Evolutionary conservation across 495 filamentous ascomycete genomes (phyloP).

Genomic region (Penicillium nucicola): DNA sequence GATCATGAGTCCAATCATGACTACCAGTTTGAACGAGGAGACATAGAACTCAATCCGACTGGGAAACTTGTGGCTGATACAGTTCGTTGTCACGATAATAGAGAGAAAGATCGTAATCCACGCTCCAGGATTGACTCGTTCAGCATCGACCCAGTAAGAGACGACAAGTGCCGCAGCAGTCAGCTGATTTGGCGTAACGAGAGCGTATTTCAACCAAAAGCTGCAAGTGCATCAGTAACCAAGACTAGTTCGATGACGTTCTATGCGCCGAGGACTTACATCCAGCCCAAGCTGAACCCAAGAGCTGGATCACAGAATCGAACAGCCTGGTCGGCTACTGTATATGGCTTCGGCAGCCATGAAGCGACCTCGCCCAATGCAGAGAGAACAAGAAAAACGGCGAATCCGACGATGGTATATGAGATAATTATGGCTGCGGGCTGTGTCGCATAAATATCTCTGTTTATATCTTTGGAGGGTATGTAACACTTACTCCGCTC

Average conservation of each 20-base stretch:
- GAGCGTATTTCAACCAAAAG: constrained; percentile 63
- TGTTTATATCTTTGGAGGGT: not conserved
- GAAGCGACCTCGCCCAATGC: constrained; percentile 64
- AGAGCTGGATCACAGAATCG: constrained; percentile 61
- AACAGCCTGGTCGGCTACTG: constrained; percentile 58
- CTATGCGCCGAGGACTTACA: constrained; percentile 20
- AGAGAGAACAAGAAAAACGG: constrained; percentile 60
- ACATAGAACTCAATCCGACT: constrained; percentile 53
- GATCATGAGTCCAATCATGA: constrained; percentile 65
- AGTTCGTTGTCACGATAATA: constrained; percentile 60
- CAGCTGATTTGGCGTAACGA: constrained; percentile 74
- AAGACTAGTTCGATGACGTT: not conserved
- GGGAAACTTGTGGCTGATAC: constrained; percentile 46
- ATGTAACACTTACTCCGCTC: constrained; percentile 31
- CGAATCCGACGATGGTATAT: constrained; percentile 55
- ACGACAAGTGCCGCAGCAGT: constrained; percentile 72
- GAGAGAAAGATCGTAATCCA: constrained; percentile 70
- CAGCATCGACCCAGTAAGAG: constrained; percentile 61
- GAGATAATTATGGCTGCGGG: constrained; percentile 60
- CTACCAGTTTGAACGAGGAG: constrained; percentile 61
- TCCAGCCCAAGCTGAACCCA: constrained; percentile 60
- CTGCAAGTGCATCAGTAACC: constrained; percentile 21
- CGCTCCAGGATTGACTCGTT: constrained; percentile 64
- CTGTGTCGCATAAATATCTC: constrained; percentile 28
- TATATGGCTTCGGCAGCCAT: constrained; percentile 53